phyloP scores from a whole-genome alignment of 2,329 filamentous ascomycete species.

The Penicillium olsonii region DNA sequence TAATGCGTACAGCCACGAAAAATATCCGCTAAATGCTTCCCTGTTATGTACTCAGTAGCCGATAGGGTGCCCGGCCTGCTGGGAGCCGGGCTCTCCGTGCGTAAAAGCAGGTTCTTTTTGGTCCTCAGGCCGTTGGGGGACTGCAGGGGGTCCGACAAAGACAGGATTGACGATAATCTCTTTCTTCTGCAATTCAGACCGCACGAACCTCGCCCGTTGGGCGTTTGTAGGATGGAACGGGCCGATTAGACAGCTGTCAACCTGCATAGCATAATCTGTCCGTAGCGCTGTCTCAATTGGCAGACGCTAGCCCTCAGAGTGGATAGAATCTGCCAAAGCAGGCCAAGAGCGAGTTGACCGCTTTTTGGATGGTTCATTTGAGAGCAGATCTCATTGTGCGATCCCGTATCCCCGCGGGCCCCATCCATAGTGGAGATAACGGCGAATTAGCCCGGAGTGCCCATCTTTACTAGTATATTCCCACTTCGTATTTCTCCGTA shows the following conservation, averaged over 20 bases:
- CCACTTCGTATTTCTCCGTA: no score
- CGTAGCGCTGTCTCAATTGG: neutral
- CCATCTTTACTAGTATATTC: no score
- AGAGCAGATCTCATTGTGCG: conserved; percentile 4
- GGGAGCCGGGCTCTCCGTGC: conserved; percentile 2
- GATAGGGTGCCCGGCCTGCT: conserved; percentile 3
- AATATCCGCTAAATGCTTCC: neutral
- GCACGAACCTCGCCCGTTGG: conserved; percentile 6
- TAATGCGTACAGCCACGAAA: neutral
- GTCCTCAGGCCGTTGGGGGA: neutral
- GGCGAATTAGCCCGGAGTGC: neutral
- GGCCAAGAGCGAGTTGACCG: conserved; percentile 8
- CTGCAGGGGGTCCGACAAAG: neutral
- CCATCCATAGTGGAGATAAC: neutral
- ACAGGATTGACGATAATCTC: neutral
- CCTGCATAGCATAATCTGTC: neutral
- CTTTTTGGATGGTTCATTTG: conserved; percentile 6
- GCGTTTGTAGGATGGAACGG: conserved; percentile 10
- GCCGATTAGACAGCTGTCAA: conserved; percentile 12
- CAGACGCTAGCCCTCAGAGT: neutral
- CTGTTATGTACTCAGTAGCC: neutral
- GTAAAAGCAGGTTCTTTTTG: neutral
- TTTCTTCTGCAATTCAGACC: neutral
- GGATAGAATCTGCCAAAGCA: neutral
- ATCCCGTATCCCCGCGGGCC: neutral